These are phyloP conservation scores for Platismatia glauca DNA, from an alignment of 495 filamentous ascomycete species.

Conservation along the genomic window DNA sequence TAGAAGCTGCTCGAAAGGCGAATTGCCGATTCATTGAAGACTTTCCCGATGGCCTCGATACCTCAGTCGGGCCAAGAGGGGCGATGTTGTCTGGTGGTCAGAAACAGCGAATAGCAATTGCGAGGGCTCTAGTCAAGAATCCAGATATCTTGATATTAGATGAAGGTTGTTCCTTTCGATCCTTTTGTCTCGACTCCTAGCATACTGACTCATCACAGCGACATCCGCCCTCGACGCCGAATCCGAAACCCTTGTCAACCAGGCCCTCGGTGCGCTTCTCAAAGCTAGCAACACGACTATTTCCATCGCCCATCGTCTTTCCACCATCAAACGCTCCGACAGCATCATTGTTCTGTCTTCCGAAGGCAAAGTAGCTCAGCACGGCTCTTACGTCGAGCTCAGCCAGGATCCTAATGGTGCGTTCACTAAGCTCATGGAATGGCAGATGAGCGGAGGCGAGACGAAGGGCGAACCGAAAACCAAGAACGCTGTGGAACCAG, in stretches of 20 bases:
- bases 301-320: conserved; percentile 88
- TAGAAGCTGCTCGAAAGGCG: conserved; percentile 81
- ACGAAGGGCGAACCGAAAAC: conserved; percentile 32
- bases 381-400: conserved; percentile 72
- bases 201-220: conserved; percentile 32
- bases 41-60: conserved; percentile 93
- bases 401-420: conserved; percentile 63
- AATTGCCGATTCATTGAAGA: conserved; percentile 94
- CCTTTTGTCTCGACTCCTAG: not conserved
- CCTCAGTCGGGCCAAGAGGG: conserved; percentile 82
- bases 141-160: conserved; percentile 95
- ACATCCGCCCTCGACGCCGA: conserved; percentile 95
- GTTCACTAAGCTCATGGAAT: conserved; percentile 94
- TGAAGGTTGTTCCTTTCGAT: conserved; percentile 37
- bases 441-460: conserved; percentile 90
- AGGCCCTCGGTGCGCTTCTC: conserved; percentile 71
- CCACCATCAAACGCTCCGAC: conserved; percentile 92
- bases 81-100: conserved; percentile 93
- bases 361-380: conserved; percentile 83
- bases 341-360: conserved; percentile 78
- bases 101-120: conserved; percentile 97
- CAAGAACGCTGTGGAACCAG: conserved; percentile 27
- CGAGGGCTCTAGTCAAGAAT: conserved; percentile 85
- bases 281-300: conserved; percentile 88
- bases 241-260: conserved; percentile 90